Conservation (phyloP, 2,329 filamentous ascomycete species). For the Stachybotrys chlorohalonatus region DNA sequence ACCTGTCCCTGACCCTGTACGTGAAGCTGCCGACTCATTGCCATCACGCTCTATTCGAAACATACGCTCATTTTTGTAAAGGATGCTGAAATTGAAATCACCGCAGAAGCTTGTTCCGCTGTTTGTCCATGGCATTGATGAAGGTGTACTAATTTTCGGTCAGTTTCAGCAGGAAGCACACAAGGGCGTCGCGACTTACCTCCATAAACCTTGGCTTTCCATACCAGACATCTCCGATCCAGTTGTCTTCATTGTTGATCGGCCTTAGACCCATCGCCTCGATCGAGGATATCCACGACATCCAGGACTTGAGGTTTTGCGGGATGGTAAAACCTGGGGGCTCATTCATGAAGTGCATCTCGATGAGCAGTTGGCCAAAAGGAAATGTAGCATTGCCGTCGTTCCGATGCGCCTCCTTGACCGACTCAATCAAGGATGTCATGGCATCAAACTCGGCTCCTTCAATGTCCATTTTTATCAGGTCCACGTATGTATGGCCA, state of each 20-base stretch:
- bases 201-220: slow-evolving; percentile 1
- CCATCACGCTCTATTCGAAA: not conserved
- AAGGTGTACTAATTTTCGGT: not conserved
- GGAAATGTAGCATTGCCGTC: slow-evolving; percentile 5
- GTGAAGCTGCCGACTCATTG: no score
- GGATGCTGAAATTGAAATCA: not conserved
- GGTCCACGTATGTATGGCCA: slow-evolving; percentile 28
- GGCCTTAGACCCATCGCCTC: slow-evolving; percentile 2
- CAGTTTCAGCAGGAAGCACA: not conserved
- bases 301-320: not conserved
- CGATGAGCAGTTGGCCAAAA: slow-evolving; percentile 11
- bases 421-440: not conserved
- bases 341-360: slow-evolving; percentile 6
- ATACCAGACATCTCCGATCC: not conserved
- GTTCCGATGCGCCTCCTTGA: not conserved
- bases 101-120: not conserved
- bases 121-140: not conserved
- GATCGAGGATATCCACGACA: not conserved
- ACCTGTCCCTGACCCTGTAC: no score
- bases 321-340: not conserved
- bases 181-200: not conserved
- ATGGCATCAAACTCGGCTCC: slow-evolving; percentile 21
- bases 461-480: slow-evolving; percentile 31
- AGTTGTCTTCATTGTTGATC: slow-evolving; percentile 3
- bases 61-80: not conserved